These are phyloP conservation scores for Cladophialophora bantiana DNA, from an alignment of 2,329 filamentous ascomycete species.

Conservation along the genomic window DNA sequence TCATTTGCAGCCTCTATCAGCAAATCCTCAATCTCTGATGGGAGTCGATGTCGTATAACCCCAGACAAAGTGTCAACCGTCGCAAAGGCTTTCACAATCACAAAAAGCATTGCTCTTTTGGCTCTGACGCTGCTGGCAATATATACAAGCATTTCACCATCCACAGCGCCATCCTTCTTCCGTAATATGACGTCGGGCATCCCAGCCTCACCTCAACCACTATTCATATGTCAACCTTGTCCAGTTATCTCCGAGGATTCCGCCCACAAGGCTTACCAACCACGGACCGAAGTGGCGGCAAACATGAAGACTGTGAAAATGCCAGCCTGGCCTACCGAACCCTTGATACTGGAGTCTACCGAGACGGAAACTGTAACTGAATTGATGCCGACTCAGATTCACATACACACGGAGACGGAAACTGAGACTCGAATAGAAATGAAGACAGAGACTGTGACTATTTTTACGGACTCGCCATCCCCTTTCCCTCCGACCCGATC, in stretches of 20 bases:
- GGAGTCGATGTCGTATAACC: background rate
- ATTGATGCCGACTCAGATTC: background rate
- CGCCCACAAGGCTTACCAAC: background rate
- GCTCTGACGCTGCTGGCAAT: background rate
- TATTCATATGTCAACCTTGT: background rate
- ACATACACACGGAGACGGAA: background rate
- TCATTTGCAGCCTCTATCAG: background rate
- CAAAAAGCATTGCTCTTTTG: background rate
- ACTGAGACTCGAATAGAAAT: background rate
- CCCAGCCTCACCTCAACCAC: background rate
- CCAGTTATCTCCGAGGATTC: background rate
- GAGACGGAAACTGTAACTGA: background rate
- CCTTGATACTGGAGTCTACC: background rate
- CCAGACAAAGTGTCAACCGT: background rate
- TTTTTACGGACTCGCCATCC: background rate
- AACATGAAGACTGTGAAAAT: background rate
- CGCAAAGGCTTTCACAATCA: background rate
- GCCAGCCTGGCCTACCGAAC: background rate
- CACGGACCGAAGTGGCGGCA: background rate
- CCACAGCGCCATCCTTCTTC: background rate
- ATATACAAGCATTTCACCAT: background rate
- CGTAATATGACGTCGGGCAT: background rate
- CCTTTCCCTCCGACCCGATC: conserved; percentile 1
- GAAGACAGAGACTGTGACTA: background rate
- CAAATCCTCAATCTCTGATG: background rate